A percentile compares a stretch with the other conserved stretches of the same genome.
Conservation (phyloP, 1,284 basidiomycete genomes). For the Filobasidium uniguttulatum region DNA sequence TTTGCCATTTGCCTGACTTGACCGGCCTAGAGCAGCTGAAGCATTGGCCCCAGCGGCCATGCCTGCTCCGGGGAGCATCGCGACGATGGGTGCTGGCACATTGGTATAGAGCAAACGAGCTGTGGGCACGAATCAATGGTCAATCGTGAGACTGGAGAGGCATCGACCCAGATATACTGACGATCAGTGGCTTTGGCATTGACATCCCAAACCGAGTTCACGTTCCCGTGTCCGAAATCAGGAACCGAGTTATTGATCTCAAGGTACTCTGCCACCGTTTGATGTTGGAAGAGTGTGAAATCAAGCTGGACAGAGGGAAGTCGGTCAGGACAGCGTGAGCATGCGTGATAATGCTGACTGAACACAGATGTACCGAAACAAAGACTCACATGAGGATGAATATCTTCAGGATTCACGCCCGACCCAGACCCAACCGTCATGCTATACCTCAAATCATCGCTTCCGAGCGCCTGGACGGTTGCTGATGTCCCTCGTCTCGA, state of each 20-base stretch:
- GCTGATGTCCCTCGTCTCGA: background rate
- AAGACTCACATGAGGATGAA: background rate
- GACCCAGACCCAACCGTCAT: background rate
- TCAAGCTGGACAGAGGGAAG: background rate
- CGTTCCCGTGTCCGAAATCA: constrained; percentile 7
- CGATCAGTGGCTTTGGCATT: constrained; percentile 6
- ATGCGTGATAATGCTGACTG: background rate
- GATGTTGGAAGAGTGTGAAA: background rate
- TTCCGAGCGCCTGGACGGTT: background rate
- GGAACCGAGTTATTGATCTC: constrained; percentile 12
- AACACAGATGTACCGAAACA: background rate
- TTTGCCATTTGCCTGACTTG: background rate
- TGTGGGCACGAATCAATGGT: background rate
- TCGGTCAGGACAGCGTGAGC: background rate
- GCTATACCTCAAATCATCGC: background rate
- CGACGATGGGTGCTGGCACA: constrained; percentile 5
- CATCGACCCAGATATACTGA: background rate
- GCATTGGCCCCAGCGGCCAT: background rate
- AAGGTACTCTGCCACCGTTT: constrained; percentile 6
- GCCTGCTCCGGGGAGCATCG: constrained; percentile 5
- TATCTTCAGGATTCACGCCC: constrained; percentile 1
- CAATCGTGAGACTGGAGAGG: constrained; percentile 3
- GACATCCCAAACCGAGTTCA: constrained; percentile 7
- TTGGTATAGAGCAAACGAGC: background rate
- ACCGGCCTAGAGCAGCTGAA: background rate